Percentiles rank a stretch among this genome's conserved stretches.
Evolutionary conservation across 179 eudicot genomes (phyloP).

Genomic region (Sideroxylon spinosum): DNA sequence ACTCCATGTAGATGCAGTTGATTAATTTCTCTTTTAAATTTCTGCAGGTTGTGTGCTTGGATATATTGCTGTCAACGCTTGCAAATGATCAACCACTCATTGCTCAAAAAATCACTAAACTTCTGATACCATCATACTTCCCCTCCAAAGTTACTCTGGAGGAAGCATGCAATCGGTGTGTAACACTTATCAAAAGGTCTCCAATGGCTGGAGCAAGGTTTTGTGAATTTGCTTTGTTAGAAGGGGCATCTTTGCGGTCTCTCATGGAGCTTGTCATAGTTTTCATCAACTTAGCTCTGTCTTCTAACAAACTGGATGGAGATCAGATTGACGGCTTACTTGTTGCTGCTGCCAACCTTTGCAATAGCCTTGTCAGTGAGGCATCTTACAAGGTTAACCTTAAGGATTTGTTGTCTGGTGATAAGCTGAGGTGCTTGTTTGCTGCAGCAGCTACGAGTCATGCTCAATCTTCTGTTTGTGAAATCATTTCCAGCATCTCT

Average conservation of each 20-base stretch:
- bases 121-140: conserved; percentile 87
- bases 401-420: conserved; percentile 52
- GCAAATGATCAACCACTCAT: conserved; percentile 76
- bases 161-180: conserved; percentile 87
- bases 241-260: conserved; percentile 72
- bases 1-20: background rate
- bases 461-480: conserved; percentile 64
- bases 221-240: conserved; percentile 70
- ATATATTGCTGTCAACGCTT: conserved; percentile 51
- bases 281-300: conserved; percentile 39
- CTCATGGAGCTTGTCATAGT: conserved; percentile 57
- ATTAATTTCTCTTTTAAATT: conserved; percentile 8
- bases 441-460: conserved; percentile 42
- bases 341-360: conserved; percentile 58
- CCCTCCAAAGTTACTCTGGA: conserved; percentile 52
- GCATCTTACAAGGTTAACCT: conserved; percentile 37
- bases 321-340: conserved; percentile 62
- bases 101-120: conserved; percentile 71
- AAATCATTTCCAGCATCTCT: conserved; percentile 50
- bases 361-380: conserved; percentile 49
- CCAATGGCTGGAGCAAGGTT: conserved; percentile 89
- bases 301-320: conserved; percentile 31
- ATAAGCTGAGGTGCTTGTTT: conserved; percentile 55
- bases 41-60: conserved; percentile 63
- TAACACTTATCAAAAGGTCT: conserved; percentile 75